Evolutionary conservation across 1,139 yeast genomes (phyloP).

Genomic region (Taphrina flavorubra): DNA sequence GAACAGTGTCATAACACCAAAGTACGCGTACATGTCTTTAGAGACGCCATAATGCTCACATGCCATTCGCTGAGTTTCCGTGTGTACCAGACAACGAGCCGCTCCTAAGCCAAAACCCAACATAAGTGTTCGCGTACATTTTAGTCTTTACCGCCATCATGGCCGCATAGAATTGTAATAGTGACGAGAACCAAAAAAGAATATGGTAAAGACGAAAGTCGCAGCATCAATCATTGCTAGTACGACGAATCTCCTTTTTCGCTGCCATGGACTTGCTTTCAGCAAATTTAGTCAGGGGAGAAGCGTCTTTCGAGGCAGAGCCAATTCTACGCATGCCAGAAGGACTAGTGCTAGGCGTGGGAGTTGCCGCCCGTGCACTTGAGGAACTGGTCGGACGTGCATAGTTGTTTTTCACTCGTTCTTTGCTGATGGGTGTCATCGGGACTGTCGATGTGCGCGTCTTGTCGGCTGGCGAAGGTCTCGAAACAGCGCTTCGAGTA

Average conservation of each 20-base stretch:
- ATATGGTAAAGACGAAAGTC: background rate
- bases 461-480: background rate
- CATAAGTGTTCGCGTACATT: too few relatives aligned
- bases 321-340: conserved; percentile 1
- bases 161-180: too few relatives aligned
- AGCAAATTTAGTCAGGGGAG: background rate
- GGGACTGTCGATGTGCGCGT: background rate
- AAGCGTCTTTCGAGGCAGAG: background rate
- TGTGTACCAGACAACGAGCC: too few relatives aligned
- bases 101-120: too few relatives aligned
- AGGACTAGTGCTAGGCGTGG: background rate
- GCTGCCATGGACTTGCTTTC: background rate
- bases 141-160: too few relatives aligned
- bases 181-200: too few relatives aligned
- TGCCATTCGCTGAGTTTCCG: too few relatives aligned
- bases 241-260: background rate
- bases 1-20: too few relatives aligned
- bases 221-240: background rate
- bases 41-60: too few relatives aligned
- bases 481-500: background rate
- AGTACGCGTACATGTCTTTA: too few relatives aligned
- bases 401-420: conserved; percentile 3
- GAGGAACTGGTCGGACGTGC: conserved; percentile 20
- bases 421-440: conserved; percentile 4
- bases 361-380: conserved; percentile 5